These are phyloP conservation scores for Trebouxiophyceae sp. DNA, from an alignment of 163 green algal species.

Conservation along the genomic window DNA sequence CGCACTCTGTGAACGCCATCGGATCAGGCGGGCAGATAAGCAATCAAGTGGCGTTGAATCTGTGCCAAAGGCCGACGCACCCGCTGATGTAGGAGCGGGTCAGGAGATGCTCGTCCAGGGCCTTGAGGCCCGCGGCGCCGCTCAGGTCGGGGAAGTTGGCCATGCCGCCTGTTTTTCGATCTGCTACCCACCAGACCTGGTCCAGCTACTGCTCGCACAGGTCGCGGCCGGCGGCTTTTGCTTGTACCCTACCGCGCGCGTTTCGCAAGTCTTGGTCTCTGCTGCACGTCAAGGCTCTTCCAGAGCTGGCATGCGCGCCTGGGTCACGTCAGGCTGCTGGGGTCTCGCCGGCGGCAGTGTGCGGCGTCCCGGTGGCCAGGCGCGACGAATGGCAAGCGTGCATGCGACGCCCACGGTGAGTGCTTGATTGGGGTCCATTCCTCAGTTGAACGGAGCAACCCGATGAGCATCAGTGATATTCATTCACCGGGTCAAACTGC, in stretches of 20 bases:
- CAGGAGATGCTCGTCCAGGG: conserved; percentile 43
- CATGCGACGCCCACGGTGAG: no score
- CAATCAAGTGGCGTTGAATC: background rate
- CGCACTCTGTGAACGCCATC: background rate
- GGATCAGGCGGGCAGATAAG: background rate
- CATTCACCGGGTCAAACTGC: background rate
- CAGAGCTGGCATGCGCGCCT: no score
- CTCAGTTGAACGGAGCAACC: background rate
- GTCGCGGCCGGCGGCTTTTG: background rate
- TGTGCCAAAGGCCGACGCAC: no score
- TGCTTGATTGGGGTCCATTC: background rate
- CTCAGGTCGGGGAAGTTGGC: conserved; percentile 31
- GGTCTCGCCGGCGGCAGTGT: no score
- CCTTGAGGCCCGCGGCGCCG: conserved; percentile 32
- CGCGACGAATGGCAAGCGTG: no score
- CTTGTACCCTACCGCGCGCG: background rate
- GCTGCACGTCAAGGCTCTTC: no score
- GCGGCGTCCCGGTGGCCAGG: no score
- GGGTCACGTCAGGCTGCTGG: no score
- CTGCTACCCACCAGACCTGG: no score
- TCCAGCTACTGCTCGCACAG: background rate
- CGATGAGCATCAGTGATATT: background rate
- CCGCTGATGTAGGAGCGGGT: conserved; percentile 46
- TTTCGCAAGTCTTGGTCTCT: background rate
- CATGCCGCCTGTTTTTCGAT: no score